These are phyloP conservation scores for Lactarius psammicola DNA, from an alignment of 768 basidiomycete species.

Conservation along the genomic window DNA sequence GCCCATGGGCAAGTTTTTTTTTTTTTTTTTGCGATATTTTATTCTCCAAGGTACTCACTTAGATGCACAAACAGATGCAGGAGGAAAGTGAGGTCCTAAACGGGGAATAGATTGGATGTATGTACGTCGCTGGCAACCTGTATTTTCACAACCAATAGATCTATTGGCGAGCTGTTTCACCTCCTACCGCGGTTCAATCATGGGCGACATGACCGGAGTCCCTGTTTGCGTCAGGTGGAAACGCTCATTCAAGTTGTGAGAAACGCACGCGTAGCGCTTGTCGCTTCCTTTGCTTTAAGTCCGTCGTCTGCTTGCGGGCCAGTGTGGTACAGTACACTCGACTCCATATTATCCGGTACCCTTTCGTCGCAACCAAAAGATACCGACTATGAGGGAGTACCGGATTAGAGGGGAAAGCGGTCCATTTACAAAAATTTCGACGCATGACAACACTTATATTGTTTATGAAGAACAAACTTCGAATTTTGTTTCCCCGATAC, in stretches of 20 bases:
- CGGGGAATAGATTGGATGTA: background rate
- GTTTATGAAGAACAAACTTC: no score
- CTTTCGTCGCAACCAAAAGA: no score
- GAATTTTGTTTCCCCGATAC: no score
- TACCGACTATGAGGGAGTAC: no score
- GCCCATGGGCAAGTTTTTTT: constrained; percentile 79
- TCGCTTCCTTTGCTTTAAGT: background rate
- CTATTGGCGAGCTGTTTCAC: background rate
- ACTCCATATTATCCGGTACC: no score
- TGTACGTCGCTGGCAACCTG: background rate
- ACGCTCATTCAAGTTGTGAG: background rate
- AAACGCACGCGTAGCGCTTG: background rate
- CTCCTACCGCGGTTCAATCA: background rate
- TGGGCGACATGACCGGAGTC: background rate
- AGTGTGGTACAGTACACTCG: no score
- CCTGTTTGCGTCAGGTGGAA: background rate
- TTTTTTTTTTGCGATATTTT: background rate
- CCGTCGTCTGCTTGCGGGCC: background rate
- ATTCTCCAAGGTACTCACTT: background rate
- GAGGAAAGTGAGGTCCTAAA: constrained; percentile 29
- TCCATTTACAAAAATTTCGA: no score
- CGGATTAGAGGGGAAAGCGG: no score
- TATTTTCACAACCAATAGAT: background rate
- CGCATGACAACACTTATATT: no score
- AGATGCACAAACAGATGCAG: constrained; percentile 31